phyloP scores from a whole-genome alignment of 106 monocot species.

The Gastrodia elata region DNA sequence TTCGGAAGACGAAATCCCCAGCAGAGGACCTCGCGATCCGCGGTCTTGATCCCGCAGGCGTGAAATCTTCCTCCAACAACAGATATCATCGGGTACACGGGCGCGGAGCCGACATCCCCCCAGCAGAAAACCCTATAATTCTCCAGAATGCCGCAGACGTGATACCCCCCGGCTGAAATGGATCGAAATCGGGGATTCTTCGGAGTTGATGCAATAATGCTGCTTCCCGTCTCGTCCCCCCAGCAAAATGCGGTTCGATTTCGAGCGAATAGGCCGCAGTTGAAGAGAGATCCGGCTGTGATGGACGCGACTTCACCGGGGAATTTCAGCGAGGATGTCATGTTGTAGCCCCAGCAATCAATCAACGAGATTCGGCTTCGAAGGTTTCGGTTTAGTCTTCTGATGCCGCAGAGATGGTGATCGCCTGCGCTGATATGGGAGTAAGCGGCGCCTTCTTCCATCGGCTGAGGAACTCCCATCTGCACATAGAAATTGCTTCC shows the following conservation, averaged over 20 bases:
- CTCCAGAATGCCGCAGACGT: conserved; percentile 74
- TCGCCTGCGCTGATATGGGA: conserved; percentile 86
- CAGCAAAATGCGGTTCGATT: conserved; percentile 63
- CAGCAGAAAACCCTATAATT: conserved; percentile 67
- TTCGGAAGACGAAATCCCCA: conserved; percentile 75
- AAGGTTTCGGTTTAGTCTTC: conserved; percentile 10
- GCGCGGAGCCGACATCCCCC: conserved; percentile 67
- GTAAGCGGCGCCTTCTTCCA: conserved; percentile 53
- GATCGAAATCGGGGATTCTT: conserved; percentile 33
- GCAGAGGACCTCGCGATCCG: conserved; percentile 52
- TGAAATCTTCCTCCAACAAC: conserved; percentile 88
- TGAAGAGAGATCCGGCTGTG: conserved; percentile 86
- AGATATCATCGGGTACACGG: conserved; percentile 53
- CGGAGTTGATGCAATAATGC: conserved; percentile 41
- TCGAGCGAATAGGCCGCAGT: conserved; percentile 55
- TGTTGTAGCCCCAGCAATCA: conserved; percentile 99
- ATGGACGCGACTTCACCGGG: conserved; percentile 23
- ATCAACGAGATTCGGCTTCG: conserved; percentile 20
- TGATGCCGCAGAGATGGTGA: conserved; percentile 71
- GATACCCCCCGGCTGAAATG: conserved; percentile 84
- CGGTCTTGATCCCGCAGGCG: conserved; percentile 70
- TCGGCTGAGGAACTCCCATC: conserved; percentile 90
- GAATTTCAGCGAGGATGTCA: conserved; percentile 58
- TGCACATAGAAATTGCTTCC: conserved; percentile 78
- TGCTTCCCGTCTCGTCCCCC: conserved; percentile 86